Conservation (phyloP, 805 yeast species). For the Saturnispora gosingensis region DNA sequence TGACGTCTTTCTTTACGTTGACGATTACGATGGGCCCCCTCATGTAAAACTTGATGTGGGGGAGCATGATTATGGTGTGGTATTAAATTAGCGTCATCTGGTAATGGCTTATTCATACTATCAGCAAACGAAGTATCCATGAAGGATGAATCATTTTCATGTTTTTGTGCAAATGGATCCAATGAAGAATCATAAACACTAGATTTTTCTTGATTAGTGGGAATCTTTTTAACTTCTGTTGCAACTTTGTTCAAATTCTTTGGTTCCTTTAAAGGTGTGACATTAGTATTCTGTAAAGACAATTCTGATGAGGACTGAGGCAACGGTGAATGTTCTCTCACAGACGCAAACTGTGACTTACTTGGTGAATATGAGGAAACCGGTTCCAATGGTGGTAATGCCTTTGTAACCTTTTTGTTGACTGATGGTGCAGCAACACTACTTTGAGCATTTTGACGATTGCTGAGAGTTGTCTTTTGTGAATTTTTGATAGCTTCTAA, state of each 20-base stretch:
- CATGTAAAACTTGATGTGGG: constrained; percentile 13
- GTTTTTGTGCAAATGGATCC: constrained; percentile 2
- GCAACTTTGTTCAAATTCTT: constrained; percentile 21
- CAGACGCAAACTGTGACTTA: neutral
- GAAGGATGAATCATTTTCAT: neutral
- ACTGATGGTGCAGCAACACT: neutral
- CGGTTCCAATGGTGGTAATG: neutral
- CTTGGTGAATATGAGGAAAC: neutral
- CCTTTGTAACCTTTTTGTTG: neutral
- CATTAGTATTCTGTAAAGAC: neutral
- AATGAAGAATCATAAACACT: neutral
- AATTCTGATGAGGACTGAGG: neutral
- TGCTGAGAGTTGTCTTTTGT: constrained; percentile 20
- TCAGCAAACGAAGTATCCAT: neutral
- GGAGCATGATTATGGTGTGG: constrained; percentile 5
- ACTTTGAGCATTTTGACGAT: neutral
- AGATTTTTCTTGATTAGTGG: neutral
- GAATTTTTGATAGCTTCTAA: constrained; percentile 76
- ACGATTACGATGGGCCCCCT: constrained; percentile 12
- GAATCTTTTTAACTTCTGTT: constrained; percentile 8
- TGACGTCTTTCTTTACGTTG: constrained; percentile 28
- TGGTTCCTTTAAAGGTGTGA: neutral
- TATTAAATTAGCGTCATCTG: neutral
- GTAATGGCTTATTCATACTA: neutral
- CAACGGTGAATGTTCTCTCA: neutral